Evolutionary conservation across 2,329 filamentous ascomycete species (phyloP), one percentile per base, ranked within the genome.

Genomic region (Pseudogymnoascus sp.): DNA sequence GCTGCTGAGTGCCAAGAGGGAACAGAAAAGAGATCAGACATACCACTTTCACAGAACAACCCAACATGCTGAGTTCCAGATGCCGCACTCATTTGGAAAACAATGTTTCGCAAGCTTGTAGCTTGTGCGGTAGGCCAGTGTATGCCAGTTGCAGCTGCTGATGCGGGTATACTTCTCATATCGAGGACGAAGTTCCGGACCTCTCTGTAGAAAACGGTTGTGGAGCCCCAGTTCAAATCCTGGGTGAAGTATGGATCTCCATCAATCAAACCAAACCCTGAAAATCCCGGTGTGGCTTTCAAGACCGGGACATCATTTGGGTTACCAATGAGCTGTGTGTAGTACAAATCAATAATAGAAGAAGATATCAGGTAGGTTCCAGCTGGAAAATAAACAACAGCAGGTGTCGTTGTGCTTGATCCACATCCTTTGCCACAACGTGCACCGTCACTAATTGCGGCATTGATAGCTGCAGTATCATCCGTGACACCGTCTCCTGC

Each of bases 381-480:
- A 13, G 77, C 75, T 3, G 79, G 81, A 66, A 83, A 83, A 69
- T 83, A 84, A n/a, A 84, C 77, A 21, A 82, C 71, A 2, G 80
- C 81, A 1, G 82, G 81, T 1, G 78, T 79, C 0, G 73, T 79
- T 0, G 82, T 83, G 4, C 77, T 73, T 4, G 73, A 75, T n/a
- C 67, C 65, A 64, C 77, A 69, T 6, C 62, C 66, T 17, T 61
- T 47, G 5, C 61, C 66, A 33, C 68, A 70, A 54, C 67, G 60
- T 15, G 41, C 59, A 10, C 67, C 67, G 39, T 37, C 57, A 59
- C 62, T 66, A 1, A 71, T 68, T 6, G 67, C 68, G 26, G 77
- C 74, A 77, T 96, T 96, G 81, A 97, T 96, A 62, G 92, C 90
- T 1, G 75, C 65, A 0, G 92, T 96, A 71, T 96, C 92, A 71